These are phyloP conservation scores for Metschnikowia anglica DNA, from an alignment of 805 yeast species.

Conservation along the genomic window DNA sequence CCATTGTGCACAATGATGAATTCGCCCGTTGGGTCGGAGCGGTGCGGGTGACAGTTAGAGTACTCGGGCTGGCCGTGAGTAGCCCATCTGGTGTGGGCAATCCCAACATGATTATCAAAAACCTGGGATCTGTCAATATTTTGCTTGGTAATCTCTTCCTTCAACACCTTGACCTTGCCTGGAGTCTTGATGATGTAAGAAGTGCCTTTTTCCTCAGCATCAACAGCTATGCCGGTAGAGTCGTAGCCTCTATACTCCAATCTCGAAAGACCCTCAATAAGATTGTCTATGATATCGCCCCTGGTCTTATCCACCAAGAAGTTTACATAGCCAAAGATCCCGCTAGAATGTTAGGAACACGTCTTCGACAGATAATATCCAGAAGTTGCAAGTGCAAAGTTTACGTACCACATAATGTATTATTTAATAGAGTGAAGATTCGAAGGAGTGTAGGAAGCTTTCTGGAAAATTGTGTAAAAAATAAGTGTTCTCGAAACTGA, in stretches of 20 bases:
- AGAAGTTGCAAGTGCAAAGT: not conserved
- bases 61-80: conserved; percentile 94
- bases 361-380: not conserved
- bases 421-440: not conserved
- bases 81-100: conserved; percentile 99
- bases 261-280: conserved; percentile 80
- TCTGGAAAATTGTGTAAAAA: conserved; percentile 4
- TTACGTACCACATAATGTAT: conserved; percentile 19
- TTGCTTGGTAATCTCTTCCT: conserved; percentile 53
- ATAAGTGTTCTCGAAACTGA: conserved; percentile 6
- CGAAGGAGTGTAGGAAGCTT: not conserved
- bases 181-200: conserved; percentile 76
- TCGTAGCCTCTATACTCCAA: conserved; percentile 98
- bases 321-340: conserved; percentile 97
- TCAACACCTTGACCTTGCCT: conserved; percentile 87
- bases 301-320: conserved; percentile 87
- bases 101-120: conserved; percentile 87
- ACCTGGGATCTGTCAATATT: conserved; percentile 59
- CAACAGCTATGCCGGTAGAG: conserved; percentile 94
- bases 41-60: conserved; percentile 92
- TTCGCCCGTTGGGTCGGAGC: conserved; percentile 79
- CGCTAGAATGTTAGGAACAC: conserved; percentile 49
- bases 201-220: conserved; percentile 76
- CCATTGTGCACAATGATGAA: conserved; percentile 96
- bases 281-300: conserved; percentile 87